A percentile compares a stretch with the other conserved stretches of the same genome.
These are phyloP conservation scores for Rhodotorula sphaerocarpa DNA, from an alignment of 768 basidiomycete genomes.

Conservation along the genomic window DNA sequence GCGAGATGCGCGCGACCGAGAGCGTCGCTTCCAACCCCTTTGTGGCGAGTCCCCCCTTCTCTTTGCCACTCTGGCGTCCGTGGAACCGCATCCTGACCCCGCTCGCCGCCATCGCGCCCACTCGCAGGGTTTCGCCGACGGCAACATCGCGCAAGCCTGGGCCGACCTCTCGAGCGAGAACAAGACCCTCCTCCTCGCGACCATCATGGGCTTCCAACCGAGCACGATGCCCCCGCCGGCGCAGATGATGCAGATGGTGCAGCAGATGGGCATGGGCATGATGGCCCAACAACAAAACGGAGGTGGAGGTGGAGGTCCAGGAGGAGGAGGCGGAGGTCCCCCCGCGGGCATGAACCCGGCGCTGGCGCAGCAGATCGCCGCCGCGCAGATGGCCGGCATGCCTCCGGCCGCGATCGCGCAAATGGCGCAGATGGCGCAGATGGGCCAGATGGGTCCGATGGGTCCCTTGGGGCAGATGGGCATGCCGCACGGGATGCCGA, in stretches of 20 bases:
- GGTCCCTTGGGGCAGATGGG: not conserved
- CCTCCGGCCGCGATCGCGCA: slow-evolving; percentile 20
- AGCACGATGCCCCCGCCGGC: slow-evolving; percentile 33
- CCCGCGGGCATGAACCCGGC: slow-evolving; percentile 39
- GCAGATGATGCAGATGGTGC: slow-evolving; percentile 27
- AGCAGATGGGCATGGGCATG: slow-evolving; percentile 4
- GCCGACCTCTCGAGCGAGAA: slow-evolving; percentile 38
- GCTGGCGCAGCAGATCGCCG: slow-evolving; percentile 55
- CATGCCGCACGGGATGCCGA: not conserved
- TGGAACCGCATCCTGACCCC: not conserved
- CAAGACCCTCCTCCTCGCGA: slow-evolving; percentile 37
- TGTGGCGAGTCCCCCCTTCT: not conserved
- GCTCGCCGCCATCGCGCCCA: slow-evolving; percentile 49
- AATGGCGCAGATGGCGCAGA: slow-evolving; percentile 20
- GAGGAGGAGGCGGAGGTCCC: not conserved
- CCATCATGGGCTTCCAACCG: slow-evolving; percentile 51
- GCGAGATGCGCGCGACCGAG: slow-evolving; percentile 68
- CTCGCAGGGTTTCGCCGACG: slow-evolving; percentile 65
- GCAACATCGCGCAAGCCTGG: slow-evolving; percentile 44
- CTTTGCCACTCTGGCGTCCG: not conserved
- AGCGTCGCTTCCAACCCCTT: slow-evolving; percentile 70
- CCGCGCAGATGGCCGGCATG: slow-evolving; percentile 55
- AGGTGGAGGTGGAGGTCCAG: not conserved
- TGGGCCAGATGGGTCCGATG: slow-evolving; percentile 1
- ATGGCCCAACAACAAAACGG: too few relatives aligned